Conservation (phyloP, 371 early-diverging fungal genomes). For the Coemansia sp. region DNA sequence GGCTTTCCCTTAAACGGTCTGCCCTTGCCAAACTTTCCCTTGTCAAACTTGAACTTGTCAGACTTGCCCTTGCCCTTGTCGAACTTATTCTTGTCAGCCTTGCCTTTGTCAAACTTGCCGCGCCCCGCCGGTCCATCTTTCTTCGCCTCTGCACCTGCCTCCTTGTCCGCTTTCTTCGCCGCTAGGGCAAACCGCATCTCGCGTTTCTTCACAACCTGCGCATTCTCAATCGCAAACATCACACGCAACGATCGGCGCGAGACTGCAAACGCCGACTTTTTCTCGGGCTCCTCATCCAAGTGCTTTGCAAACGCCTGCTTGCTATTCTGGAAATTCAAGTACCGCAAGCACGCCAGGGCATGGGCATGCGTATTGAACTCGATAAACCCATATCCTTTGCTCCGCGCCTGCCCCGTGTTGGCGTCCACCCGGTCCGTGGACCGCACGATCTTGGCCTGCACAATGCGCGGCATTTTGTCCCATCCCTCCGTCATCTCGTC, state of each 20-base stretch:
- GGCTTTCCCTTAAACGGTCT: background rate
- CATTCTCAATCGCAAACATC: slow-evolving; percentile 93
- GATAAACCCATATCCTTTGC: slow-evolving; percentile 91
- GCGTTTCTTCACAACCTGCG: slow-evolving; percentile 71
- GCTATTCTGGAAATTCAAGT: slow-evolving; percentile 73
- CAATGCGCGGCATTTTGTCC: slow-evolving; percentile 65
- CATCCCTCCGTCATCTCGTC: slow-evolving; percentile 71
- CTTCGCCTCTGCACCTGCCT: background rate
- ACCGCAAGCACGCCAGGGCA: slow-evolving; percentile 86
- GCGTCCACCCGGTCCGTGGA: slow-evolving; percentile 72
- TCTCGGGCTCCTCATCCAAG: slow-evolving; percentile 12
- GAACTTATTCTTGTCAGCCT: background rate
- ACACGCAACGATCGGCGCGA: slow-evolving; percentile 58
- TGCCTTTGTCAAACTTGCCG: background rate
- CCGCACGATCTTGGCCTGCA: slow-evolving; percentile 83
- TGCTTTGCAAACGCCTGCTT: slow-evolving; percentile 53
- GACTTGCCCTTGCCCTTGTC: background rate
- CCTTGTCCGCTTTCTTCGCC: slow-evolving; percentile 16
- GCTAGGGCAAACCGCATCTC: slow-evolving; percentile 45
- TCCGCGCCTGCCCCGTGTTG: slow-evolving; percentile 61
- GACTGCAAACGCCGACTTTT: slow-evolving; percentile 36
- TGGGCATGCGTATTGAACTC: slow-evolving; percentile 85
- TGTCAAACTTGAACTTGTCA: background rate
- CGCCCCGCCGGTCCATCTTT: too few relatives aligned
- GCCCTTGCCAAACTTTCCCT: background rate